Base-by-base conservation (phyloP, 306 rosid species). In the Prunus kanzakura region DNA sequence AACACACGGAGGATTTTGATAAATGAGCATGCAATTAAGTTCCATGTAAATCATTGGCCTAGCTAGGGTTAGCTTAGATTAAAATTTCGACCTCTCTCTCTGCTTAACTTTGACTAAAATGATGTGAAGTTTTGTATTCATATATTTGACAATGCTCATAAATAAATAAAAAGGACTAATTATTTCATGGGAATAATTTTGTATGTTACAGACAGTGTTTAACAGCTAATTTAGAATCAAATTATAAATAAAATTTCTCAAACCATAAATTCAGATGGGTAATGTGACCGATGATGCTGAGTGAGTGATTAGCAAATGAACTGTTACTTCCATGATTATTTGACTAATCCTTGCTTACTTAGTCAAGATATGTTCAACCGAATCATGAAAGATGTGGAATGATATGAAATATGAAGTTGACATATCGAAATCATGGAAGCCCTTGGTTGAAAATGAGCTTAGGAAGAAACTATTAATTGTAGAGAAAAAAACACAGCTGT, bases 1-100 rank as follows among this genome's bases (percentile, higher is more conserved):
- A 54, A 72, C 22, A 32, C 64, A 56, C 50, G 55, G 43, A 16
- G 27, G 10, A n/a, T 15, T 32, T 78, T 72, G 29, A 64, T 20
- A 71, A 62, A 64, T 77, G 11, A 25, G 6, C 15, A 4, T 38
- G 45, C 16, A 38, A 58, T 23, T 50, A 14, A 38, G 43, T 38
- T 67, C 54, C 64, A 54, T 47, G 81, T 29, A 30, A 25, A 60
- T 60, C 19, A 60, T 60, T 60, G 65, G 35, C 14, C 35, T 60
- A 23, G 23, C 22, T 52, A 16, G 62, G 65, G 16, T 60, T 18
- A 54, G n/a, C 23, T 54, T 54, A 38, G 43, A 38, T 7, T 38
- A 1, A 38, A 38, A 38, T 38, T 38, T 38, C 43, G 1, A 7
- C 9, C 9, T 38, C 9, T 7, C 9, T 38, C 9, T 7, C 2